Conservation (phyloP, 2,329 filamentous ascomycete species). For the Arthrobotrys pseudoclavata region DNA sequence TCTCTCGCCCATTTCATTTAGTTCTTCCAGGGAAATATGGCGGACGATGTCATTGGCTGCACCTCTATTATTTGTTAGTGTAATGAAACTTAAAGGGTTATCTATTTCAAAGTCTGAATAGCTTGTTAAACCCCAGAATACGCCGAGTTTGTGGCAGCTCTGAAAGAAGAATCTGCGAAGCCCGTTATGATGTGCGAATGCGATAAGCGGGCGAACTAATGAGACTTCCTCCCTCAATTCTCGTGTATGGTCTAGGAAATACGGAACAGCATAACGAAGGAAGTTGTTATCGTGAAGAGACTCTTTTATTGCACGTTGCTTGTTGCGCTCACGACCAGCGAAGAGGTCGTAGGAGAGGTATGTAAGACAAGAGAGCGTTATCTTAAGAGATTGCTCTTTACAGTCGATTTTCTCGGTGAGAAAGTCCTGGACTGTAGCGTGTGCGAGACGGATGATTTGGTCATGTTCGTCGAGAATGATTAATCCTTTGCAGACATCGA, state of each 20-base stretch:
- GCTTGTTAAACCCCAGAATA: constrained; percentile 3
- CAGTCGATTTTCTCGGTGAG: constrained; percentile 5
- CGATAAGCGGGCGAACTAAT: neutral
- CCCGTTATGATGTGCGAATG: neutral
- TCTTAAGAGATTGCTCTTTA: constrained; percentile 5
- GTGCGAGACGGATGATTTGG: neutral
- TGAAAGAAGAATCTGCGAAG: constrained; percentile 6
- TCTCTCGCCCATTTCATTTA: neutral
- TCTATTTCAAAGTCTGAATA: constrained; percentile 4
- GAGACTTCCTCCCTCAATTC: neutral
- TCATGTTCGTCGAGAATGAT: constrained; percentile 5
- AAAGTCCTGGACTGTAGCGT: constrained; percentile 6
- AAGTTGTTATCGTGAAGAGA: neutral
- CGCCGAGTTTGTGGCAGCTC: neutral
- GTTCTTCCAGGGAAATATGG: neutral
- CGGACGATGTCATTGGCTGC: neutral
- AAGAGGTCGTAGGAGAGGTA: constrained; percentile 10
- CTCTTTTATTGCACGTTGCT: neutral
- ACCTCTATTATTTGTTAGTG: neutral
- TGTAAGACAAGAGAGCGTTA: constrained; percentile 1
- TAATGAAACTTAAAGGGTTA: constrained; percentile 2
- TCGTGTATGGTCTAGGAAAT: neutral
- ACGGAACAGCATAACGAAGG: neutral
- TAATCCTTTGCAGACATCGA: constrained; percentile 7
- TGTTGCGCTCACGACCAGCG: constrained; percentile 1